These are phyloP conservation scores for Ceratobasidium sp. DNA, from an alignment of 1,284 basidiomycete genomes.

Conservation along the genomic window DNA sequence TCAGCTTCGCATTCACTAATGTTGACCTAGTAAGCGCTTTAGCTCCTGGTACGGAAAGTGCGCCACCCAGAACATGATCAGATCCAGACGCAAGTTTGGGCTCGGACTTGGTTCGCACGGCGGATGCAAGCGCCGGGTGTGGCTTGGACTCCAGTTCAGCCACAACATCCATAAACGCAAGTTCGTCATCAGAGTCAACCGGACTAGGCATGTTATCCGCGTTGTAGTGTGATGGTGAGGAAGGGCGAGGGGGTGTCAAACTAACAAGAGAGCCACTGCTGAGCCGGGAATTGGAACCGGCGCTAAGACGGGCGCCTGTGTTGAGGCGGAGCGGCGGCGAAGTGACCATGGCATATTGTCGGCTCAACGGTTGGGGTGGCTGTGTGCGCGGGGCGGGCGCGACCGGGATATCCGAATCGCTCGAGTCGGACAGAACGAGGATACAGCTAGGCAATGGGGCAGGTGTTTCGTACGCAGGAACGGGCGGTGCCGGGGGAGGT, in stretches of 20 bases:
- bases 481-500: neutral
- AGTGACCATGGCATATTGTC: constrained; percentile 35
- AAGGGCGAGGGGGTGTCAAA: neutral
- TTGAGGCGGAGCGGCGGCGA: constrained; percentile 16
- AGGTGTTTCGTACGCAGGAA: neutral
- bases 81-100: neutral
- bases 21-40: neutral
- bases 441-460: constrained; percentile 2
- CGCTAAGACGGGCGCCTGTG: constrained; percentile 12
- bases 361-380: constrained; percentile 16
- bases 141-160: constrained; percentile 33
- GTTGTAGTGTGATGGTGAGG: neutral
- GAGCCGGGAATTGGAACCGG: neutral
- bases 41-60: neutral
- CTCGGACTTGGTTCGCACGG: constrained; percentile 23
- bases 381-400: neutral
- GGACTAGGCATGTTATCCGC: constrained; percentile 31
- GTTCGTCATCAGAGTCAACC: constrained; percentile 35
- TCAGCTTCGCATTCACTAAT: neutral
- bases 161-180: constrained; percentile 31
- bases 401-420: neutral
- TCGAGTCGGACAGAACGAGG: constrained; percentile 5
- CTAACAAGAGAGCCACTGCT: neutral
- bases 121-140: neutral
- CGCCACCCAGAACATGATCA: neutral